phyloP scores from a whole-genome alignment of 177 flowering plant genomes.

The Vitis hybrid region DNA sequence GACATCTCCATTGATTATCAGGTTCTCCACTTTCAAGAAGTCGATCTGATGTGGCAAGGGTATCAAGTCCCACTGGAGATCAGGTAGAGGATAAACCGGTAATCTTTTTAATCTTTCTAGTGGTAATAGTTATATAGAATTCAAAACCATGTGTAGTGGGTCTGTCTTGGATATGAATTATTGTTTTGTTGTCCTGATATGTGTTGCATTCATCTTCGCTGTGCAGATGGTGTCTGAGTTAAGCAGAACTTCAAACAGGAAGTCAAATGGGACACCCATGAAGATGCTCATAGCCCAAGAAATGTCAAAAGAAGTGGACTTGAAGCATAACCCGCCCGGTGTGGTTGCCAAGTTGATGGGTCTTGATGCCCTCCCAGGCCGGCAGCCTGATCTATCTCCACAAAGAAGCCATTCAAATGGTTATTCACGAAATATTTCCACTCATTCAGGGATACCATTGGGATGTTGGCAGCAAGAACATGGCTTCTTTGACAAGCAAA shows the following conservation, averaged over 20 bases:
- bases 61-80: slow-evolving; percentile 36
- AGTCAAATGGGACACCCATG: slow-evolving; percentile 75
- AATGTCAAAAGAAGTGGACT: slow-evolving; percentile 74
- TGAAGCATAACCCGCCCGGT: slow-evolving; percentile 64
- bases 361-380: slow-evolving; percentile 76
- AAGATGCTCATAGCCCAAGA: slow-evolving; percentile 91
- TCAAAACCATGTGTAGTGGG: not conserved
- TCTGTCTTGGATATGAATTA: slow-evolving; percentile 7
- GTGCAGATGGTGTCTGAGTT: slow-evolving; percentile 59
- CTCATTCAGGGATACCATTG: slow-evolving; percentile 31
- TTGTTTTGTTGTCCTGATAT: slow-evolving; percentile 5
- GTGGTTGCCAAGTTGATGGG: slow-evolving; percentile 98
- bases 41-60: slow-evolving; percentile 47
- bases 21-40: slow-evolving; percentile 55
- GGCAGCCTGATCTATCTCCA: slow-evolving; percentile 33
- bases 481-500: slow-evolving; percentile 32
- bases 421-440: slow-evolving; percentile 25
- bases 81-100: slow-evolving; percentile 60
- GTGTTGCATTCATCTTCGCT: slow-evolving; percentile 14
- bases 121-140: not conserved
- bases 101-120: slow-evolving; percentile 11
- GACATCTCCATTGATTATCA: slow-evolving; percentile 27
- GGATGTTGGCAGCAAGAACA: slow-evolving; percentile 42
- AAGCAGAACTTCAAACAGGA: slow-evolving; percentile 41
- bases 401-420: slow-evolving; percentile 38